Conservation (phyloP, 306 rosid genomes). For the Quercus alba region DNA sequence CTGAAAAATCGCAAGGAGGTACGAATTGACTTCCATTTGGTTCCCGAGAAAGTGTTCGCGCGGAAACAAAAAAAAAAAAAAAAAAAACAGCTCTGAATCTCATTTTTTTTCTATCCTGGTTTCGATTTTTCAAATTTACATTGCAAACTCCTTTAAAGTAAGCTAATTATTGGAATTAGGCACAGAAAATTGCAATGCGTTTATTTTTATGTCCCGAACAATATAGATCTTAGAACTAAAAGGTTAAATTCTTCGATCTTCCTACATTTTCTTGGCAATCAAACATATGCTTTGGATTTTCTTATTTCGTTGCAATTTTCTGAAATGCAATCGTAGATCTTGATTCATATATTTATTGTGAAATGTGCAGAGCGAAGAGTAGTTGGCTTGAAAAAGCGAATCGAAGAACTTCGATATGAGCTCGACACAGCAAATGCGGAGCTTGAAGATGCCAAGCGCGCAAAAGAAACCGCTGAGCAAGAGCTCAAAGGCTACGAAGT, state of each 20-base stretch:
- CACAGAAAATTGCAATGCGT: not conserved
- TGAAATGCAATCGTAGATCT: not conserved
- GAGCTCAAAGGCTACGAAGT: slow-evolving; percentile 81
- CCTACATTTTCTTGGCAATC: slow-evolving; percentile 3
- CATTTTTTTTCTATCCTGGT: not conserved
- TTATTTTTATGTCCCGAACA: not conserved
- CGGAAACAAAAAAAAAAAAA: not conserved
- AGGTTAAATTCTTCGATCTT: not conserved
- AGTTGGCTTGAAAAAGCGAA: slow-evolving; percentile 53
- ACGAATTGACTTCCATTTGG: slow-evolving; percentile 3
- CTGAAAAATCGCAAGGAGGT: slow-evolving; percentile 92
- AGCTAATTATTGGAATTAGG: not conserved
- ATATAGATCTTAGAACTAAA: not conserved
- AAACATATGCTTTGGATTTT: not conserved
- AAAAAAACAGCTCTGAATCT: not conserved
- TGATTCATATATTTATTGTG: not conserved
- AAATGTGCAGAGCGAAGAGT: slow-evolving; percentile 62
- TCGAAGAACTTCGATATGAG: slow-evolving; percentile 57
- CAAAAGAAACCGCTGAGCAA: slow-evolving; percentile 66
- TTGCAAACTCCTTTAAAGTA: not conserved
- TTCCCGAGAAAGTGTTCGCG: slow-evolving; percentile 12
- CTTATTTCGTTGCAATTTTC: not conserved
- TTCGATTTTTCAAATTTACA: not conserved
- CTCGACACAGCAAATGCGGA: slow-evolving; percentile 41
- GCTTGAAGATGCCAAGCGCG: slow-evolving; percentile 64